Evolutionary conservation across 352 stramenopile species (phyloP).

Genomic region (Globisporangium cystogenes): DNA sequence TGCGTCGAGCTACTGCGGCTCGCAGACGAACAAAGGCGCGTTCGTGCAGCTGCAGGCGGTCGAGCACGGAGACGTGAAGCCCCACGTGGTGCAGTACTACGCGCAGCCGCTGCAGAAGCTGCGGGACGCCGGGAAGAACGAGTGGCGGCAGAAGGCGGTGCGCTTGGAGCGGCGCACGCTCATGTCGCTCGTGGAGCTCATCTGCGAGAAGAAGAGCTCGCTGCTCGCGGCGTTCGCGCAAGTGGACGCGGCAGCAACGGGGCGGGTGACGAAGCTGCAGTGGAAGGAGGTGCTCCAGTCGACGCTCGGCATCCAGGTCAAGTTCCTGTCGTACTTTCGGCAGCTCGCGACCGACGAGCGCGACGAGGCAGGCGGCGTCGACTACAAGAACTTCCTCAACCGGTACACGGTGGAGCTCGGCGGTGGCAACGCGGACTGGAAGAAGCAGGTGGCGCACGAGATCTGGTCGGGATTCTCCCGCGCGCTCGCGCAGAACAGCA

Average conservation of each 20-base stretch:
- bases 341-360: constrained; percentile 43
- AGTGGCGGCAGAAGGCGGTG: constrained; percentile 75
- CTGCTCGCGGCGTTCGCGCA: constrained; percentile 46
- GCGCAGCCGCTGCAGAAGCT: constrained; percentile 81
- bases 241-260: constrained; percentile 26
- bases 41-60: constrained; percentile 65
- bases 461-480: constrained; percentile 69
- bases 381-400: constrained; percentile 75
- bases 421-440: constrained; percentile 56
- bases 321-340: constrained; percentile 68
- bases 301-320: constrained; percentile 55
- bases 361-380: constrained; percentile 30
- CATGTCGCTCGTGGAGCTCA: constrained; percentile 74
- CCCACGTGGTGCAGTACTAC: constrained; percentile 91
- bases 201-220: constrained; percentile 73
- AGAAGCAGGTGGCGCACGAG: constrained; percentile 55
- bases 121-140: constrained; percentile 52
- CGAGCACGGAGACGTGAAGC: constrained; percentile 77
- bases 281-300: constrained; percentile 58
- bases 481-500: constrained; percentile 32
- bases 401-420: constrained; percentile 68
- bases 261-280: constrained; percentile 53
- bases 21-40: constrained; percentile 87
- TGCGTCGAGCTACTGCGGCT: constrained; percentile 90
- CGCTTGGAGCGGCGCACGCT: constrained; percentile 65